Conservation (phyloP, 805 yeast species). For the Candida xyloterini region DNA sequence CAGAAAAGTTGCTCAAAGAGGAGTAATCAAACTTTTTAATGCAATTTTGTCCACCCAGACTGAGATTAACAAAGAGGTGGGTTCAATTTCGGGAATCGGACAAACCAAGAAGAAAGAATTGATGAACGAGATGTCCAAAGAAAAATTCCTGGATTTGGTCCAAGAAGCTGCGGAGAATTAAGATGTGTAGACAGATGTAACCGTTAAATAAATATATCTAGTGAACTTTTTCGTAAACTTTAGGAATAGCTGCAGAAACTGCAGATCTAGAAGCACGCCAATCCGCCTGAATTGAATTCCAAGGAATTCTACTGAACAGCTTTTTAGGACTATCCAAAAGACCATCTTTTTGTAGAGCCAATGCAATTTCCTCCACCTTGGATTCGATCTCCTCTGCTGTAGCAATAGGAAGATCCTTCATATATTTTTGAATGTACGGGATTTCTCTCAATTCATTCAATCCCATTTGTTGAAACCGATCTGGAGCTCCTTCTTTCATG, state of each 20-base stretch:
- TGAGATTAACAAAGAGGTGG: conserved; percentile 63
- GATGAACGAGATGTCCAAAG: conserved; percentile 78
- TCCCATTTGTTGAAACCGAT: conserved; percentile 38
- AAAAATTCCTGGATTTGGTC: conserved; percentile 83
- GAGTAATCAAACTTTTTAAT: conserved; percentile 33
- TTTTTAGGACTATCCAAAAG: conserved; percentile 24
- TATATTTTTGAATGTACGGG: conserved; percentile 34
- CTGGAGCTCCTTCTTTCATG: conserved; percentile 38
- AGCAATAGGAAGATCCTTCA: conserved; percentile 36
- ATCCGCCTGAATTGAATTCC: conserved; percentile 32
- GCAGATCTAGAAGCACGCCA: conserved; percentile 37
- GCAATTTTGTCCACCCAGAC: conserved; percentile 74
- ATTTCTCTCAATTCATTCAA: conserved; percentile 39
- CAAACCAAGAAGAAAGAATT: conserved; percentile 53
- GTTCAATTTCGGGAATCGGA: conserved; percentile 57
- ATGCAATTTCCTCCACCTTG: conserved; percentile 31
- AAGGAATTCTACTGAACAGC: conserved; percentile 34
- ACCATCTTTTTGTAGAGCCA: conserved; percentile 25
- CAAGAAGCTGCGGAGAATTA: conserved; percentile 62
- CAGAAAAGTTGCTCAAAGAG: conserved; percentile 58
- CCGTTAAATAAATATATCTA: conserved; percentile 3
- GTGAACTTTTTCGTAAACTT: conserved; percentile 23
- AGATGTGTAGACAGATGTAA: conserved; percentile 1
- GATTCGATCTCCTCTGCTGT: conserved; percentile 33
- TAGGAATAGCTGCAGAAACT: conserved; percentile 29